Percentiles rank a stretch among this genome's conserved stretches.
These are phyloP conservation scores for Ceratopteris richardii DNA, from an alignment of 75 land plant species.

Conservation along the genomic window DNA sequence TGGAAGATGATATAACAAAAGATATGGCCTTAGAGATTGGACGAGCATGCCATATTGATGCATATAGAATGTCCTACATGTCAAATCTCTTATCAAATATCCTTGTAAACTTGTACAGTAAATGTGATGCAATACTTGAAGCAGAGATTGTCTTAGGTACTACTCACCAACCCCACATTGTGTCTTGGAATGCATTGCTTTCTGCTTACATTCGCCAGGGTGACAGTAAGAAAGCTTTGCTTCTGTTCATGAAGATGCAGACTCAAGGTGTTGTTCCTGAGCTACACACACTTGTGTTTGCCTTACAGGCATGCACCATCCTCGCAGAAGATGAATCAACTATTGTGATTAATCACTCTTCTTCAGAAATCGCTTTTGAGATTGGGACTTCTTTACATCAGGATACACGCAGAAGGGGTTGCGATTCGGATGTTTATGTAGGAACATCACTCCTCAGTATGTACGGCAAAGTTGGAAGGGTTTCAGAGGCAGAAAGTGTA, in stretches of 20 bases:
- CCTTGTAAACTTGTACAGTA: slow-evolving; percentile 27
- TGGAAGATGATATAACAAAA: background rate
- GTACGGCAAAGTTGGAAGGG: slow-evolving; percentile 27
- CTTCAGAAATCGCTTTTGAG: background rate
- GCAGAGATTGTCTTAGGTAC: slow-evolving; percentile 30
- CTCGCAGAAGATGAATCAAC: slow-evolving; percentile 42
- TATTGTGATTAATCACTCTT: background rate
- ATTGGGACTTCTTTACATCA: background rate
- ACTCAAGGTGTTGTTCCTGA: slow-evolving; percentile 33
- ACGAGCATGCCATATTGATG: slow-evolving; percentile 20
- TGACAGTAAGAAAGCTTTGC: slow-evolving; percentile 44
- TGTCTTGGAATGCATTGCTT: slow-evolving; percentile 73
- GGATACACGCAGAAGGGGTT: slow-evolving; percentile 4
- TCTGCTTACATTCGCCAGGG: slow-evolving; percentile 46
- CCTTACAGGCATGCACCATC: slow-evolving; percentile 44
- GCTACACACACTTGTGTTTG: slow-evolving; percentile 43
- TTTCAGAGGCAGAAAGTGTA: slow-evolving; percentile 17
- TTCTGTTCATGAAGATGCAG: slow-evolving; percentile 47
- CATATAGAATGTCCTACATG: slow-evolving; percentile 20
- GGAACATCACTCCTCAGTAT: slow-evolving; percentile 26
- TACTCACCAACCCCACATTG: slow-evolving; percentile 34
- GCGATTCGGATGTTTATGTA: background rate
- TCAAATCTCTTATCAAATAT: slow-evolving; percentile 42
- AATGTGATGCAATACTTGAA: slow-evolving; percentile 27
- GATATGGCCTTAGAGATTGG: background rate